Conservation (phyloP, 1,139 yeast genomes). For the Pichia sp. region DNA sequence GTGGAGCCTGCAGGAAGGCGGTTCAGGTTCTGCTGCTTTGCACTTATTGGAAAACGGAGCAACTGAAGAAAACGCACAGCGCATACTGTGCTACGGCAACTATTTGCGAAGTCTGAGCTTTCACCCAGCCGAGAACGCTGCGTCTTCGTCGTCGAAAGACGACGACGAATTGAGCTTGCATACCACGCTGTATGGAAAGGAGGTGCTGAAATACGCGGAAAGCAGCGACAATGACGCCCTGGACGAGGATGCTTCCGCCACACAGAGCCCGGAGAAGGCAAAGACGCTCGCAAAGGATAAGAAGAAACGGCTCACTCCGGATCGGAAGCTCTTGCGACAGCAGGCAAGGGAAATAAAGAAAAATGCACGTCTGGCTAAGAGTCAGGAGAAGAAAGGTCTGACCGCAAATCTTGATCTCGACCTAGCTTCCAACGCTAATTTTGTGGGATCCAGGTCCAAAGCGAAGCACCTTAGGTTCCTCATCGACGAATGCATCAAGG, state of each 20-base stretch:
- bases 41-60: no score
- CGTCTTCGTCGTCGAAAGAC: neutral
- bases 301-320: slow-evolving; percentile 2
- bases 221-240: no score
- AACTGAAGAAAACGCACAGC: neutral
- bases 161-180: slow-evolving; percentile 17
- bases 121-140: neutral
- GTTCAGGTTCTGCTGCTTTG: no score
- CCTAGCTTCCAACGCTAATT: neutral
- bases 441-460: slow-evolving; percentile 11
- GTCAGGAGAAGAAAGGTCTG: neutral
- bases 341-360: slow-evolving; percentile 11
- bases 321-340: slow-evolving; percentile 8
- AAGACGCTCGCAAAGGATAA: neutral
- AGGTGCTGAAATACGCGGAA: neutral
- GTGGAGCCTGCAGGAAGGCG: neutral
- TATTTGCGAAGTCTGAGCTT: neutral
- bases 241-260: no score
- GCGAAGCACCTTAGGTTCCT: slow-evolving; percentile 15
- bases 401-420: neutral
- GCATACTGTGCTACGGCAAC: neutral
- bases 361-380: slow-evolving; percentile 3
- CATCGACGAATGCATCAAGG: slow-evolving; percentile 8
- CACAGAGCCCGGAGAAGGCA: no score
- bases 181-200: slow-evolving; percentile 13